These are phyloP conservation scores for Pythium utonaiense DNA, from an alignment of 352 stramenopile species.

Conservation along the genomic window DNA sequence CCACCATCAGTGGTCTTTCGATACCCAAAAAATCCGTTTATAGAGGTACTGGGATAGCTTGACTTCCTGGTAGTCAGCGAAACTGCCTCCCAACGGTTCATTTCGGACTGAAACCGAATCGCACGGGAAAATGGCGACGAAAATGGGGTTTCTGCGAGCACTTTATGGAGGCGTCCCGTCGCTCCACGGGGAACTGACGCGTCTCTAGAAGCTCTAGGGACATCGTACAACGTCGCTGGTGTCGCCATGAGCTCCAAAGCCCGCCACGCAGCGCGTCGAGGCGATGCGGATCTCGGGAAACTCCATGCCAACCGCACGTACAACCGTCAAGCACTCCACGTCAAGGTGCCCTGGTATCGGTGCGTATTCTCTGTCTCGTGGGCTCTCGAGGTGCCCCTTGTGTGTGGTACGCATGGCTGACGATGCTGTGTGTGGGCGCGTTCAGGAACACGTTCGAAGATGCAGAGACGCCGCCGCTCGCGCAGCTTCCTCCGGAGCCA, in stretches of 20 bases:
- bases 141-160: background rate
- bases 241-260: background rate
- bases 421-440: background rate
- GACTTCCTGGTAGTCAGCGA: slow-evolving; percentile 3
- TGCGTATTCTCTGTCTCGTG: slow-evolving; percentile 24
- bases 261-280: background rate
- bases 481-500: slow-evolving; percentile 36
- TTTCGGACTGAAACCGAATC: background rate
- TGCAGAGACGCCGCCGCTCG: slow-evolving; percentile 22
- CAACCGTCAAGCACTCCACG: slow-evolving; percentile 20
- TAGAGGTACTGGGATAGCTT: no score
- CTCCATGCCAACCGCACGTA: slow-evolving; percentile 20
- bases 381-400: no score
- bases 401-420: background rate
- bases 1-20: no score
- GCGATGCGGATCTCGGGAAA: slow-evolving; percentile 16
- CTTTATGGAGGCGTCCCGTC: background rate
- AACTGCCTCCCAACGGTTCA: background rate
- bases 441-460: slow-evolving; percentile 67
- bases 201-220: background rate
- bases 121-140: background rate
- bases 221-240: background rate
- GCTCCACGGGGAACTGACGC: background rate
- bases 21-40: no score
- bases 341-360: slow-evolving; percentile 67